These are phyloP conservation scores for Tritrichomonas musculus DNA, from an alignment of 208 protist genomes.

Conservation along the genomic window DNA sequence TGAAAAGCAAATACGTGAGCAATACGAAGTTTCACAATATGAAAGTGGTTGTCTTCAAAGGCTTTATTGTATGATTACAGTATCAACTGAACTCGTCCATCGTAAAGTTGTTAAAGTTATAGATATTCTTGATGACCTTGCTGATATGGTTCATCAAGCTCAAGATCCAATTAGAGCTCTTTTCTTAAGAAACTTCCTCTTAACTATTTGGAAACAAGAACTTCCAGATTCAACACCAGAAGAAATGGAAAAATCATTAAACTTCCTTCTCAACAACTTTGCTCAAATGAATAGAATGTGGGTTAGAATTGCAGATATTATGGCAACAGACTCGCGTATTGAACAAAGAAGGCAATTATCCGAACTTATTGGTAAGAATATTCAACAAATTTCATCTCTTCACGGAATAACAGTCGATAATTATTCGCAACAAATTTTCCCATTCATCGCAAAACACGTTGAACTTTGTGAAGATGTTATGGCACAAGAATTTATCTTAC, in stretches of 20 bases:
- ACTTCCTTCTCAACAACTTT: neutral
- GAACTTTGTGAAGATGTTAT: neutral
- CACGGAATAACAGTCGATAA: neutral
- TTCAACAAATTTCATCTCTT: neutral
- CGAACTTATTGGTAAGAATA: neutral
- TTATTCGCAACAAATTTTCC: neutral
- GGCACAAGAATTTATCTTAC: neutral
- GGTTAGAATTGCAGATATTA: neutral
- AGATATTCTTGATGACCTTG: neutral
- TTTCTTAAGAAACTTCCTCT: neutral
- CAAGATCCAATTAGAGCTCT: slow-evolving; percentile 26
- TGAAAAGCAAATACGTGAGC: neutral
- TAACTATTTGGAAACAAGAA: neutral
- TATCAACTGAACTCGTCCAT: neutral
- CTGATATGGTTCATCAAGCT: neutral
- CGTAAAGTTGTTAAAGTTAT: neutral
- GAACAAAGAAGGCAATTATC: neutral
- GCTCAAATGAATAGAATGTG: slow-evolving; percentile 27
- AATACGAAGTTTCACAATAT: neutral
- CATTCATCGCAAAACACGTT: slow-evolving; percentile 1
- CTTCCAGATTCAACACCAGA: neutral
- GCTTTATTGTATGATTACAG: neutral
- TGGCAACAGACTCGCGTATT: neutral
- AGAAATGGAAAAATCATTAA: neutral
- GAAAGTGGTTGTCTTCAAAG: neutral